Evolutionary conservation across 2,329 filamentous ascomycete genomes (phyloP).

Genomic region (Clonostachys byssicola): DNA sequence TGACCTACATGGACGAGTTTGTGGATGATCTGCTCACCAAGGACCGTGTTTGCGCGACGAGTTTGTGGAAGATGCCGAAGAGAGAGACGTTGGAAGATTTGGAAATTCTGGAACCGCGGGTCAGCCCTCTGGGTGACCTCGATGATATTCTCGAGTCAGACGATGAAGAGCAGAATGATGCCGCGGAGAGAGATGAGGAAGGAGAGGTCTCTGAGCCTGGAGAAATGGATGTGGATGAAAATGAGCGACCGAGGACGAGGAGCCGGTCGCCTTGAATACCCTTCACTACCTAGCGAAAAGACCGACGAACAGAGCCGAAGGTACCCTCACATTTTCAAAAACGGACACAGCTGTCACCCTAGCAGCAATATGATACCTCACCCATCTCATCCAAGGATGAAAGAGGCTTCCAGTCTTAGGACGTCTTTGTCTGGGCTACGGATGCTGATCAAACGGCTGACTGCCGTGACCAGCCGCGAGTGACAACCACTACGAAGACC

Average conservation of each 20-base stretch:
- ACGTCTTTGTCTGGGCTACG: too few relatives aligned
- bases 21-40: constrained; percentile 88
- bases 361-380: too few relatives aligned
- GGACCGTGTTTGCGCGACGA: constrained; percentile 87
- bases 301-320: too few relatives aligned
- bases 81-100: constrained; percentile 82
- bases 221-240: constrained; percentile 32
- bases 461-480: too few relatives aligned
- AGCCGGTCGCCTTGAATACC: constrained; percentile 6
- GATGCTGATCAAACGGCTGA: too few relatives aligned
- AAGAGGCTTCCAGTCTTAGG: too few relatives aligned
- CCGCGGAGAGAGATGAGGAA: constrained; percentile 5
- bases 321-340: too few relatives aligned
- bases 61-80: constrained; percentile 84
- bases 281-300: not conserved
- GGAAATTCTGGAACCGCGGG: constrained; percentile 78
- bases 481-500: too few relatives aligned
- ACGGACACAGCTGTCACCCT: too few relatives aligned
- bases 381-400: too few relatives aligned
- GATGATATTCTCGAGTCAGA: constrained; percentile 66
- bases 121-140: constrained; percentile 78
- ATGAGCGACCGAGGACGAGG: constrained; percentile 13
- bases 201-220: constrained; percentile 25
- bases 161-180: constrained; percentile 35
- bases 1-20: constrained; percentile 88